Conservation (phyloP, 1,284 basidiomycete genomes). For the Peniophora sp. region DNA sequence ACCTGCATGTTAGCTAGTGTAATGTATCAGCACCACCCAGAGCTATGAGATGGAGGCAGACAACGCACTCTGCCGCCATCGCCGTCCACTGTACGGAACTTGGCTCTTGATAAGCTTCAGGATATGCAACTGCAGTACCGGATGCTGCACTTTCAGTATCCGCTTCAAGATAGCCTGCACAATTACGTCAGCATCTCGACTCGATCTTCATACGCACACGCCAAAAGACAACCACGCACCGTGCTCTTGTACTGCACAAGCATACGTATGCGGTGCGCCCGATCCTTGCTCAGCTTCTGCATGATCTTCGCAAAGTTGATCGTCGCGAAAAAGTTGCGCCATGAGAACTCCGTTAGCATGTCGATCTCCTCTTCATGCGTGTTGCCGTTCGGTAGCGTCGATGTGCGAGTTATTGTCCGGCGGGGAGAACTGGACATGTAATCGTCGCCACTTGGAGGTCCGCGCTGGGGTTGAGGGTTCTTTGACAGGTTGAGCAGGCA, state of each 20-base stretch:
- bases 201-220: neutral
- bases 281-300: conserved; percentile 95
- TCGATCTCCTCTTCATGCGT: conserved; percentile 82
- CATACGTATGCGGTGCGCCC: conserved; percentile 92
- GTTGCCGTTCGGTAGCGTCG: conserved; percentile 58
- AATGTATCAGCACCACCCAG: conserved; percentile 7
- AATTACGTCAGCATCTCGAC: conserved; percentile 9
- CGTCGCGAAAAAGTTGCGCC: conserved; percentile 97
- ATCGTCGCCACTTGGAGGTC: conserved; percentile 36
- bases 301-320: conserved; percentile 98
- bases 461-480: conserved; percentile 42
- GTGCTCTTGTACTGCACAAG: conserved; percentile 98
- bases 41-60: conserved; percentile 8
- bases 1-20: conserved; percentile 94
- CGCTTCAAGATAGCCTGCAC: conserved; percentile 88
- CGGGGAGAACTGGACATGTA: conserved; percentile 42
- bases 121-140: conserved; percentile 92
- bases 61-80: conserved; percentile 91
- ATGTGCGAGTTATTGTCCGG: conserved; percentile 47
- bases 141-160: conserved; percentile 89
- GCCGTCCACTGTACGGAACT: conserved; percentile 96
- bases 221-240: conserved; percentile 50
- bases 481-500: conserved; percentile 73
- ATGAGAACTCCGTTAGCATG: conserved; percentile 89
- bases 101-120: conserved; percentile 98